Evolutionary conservation across 257 asterid genomes (phyloP), one percentile per base, ranked within the genome.

Genomic region (Ballota nigra): DNA sequence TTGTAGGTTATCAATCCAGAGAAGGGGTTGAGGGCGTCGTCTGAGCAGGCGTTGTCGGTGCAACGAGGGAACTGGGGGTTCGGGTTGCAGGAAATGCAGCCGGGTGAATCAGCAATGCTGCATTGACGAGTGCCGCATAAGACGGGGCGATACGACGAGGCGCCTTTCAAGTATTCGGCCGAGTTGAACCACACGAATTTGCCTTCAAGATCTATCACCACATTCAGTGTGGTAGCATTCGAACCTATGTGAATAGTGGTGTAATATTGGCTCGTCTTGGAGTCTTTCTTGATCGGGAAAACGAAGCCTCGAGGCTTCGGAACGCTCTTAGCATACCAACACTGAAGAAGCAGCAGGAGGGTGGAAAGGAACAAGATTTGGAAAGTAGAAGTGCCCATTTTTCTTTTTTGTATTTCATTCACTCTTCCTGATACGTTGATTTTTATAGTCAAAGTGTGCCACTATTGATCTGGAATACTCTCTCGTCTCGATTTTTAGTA

Each of bases 31-130:
- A 76, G 84, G 34, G 87, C 77, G 12, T 73, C 80, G 51, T 67
- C 87, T 0, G 90, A 68, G 81, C 90, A 85, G 1, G 90, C 80
- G 77, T 80, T 80, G 86, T 83, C 80, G 16, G 86, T 80, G 87
- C 90, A 85, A 0, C 85, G 79, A 0, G 87, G 87, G 2, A 78
- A 81, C 0, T 84, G 87, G 0, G 87, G 89, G 0, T 83, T 68
- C 4, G 66, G 6, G 84, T 70, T 82, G 78, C 89, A 85, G 72
- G 78, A 85, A 40, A 76, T 41, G 16, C 89, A 82, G 7, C 90
- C 90, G 16, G 65, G 59, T 4, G 84, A 84, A 1, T 78, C 16
- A 4, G 84, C 79, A 0, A 78, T 23, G 3, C 68, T 13, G 56
- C 90, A 85, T 23, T 34, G 68, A 0, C 6, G 70, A 0, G 86